Percentiles rank a stretch among this genome's conserved stretches.
These are phyloP conservation scores for Eimeria sp. DNA, from an alignment of 169 alveolate species.

Conservation along the genomic window DNA sequence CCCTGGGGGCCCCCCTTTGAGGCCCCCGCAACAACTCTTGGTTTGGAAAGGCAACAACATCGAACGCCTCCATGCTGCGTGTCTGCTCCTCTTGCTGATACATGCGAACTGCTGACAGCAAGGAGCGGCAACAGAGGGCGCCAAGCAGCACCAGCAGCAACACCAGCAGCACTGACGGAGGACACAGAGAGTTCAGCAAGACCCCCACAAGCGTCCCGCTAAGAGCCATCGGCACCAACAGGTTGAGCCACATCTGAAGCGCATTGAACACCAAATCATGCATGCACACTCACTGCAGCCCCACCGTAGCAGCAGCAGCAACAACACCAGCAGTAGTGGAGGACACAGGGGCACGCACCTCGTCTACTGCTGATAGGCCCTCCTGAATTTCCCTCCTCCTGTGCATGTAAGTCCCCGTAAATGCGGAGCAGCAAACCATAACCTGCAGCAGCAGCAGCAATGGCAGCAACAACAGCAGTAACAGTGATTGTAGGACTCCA, in stretches of 20 bases:
- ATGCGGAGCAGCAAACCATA: slow-evolving; percentile 89
- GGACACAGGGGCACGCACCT: slow-evolving; percentile 51
- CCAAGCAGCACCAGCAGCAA: slow-evolving; percentile 75
- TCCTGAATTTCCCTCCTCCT: slow-evolving; percentile 52
- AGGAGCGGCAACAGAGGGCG: slow-evolving; percentile 69
- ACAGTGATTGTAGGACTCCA: too few relatives aligned
- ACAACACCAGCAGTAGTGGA: slow-evolving; percentile 80
- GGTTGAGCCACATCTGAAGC: slow-evolving; percentile 83
- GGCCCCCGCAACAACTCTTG: not conserved
- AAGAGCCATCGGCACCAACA: slow-evolving; percentile 90
- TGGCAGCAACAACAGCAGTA: slow-evolving; percentile 20
- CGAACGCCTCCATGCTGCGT: slow-evolving; percentile 17
- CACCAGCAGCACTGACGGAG: slow-evolving; percentile 77
- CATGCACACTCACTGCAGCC: not conserved
- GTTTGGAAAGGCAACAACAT: slow-evolving; percentile 27
- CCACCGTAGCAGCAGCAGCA: slow-evolving; percentile 65
- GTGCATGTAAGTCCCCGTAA: slow-evolving; percentile 69
- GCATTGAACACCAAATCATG: not conserved
- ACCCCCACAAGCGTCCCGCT: slow-evolving; percentile 93
- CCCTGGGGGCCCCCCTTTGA: not conserved
- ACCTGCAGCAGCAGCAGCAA: slow-evolving; percentile 76
- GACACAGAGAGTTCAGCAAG: slow-evolving; percentile 85
- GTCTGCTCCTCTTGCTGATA: slow-evolving; percentile 25
- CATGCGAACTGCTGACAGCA: slow-evolving; percentile 71
- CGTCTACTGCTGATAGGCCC: slow-evolving; percentile 35